Conservation (phyloP, 208 protist species). For the Acanthamoeba royreba region DNA sequence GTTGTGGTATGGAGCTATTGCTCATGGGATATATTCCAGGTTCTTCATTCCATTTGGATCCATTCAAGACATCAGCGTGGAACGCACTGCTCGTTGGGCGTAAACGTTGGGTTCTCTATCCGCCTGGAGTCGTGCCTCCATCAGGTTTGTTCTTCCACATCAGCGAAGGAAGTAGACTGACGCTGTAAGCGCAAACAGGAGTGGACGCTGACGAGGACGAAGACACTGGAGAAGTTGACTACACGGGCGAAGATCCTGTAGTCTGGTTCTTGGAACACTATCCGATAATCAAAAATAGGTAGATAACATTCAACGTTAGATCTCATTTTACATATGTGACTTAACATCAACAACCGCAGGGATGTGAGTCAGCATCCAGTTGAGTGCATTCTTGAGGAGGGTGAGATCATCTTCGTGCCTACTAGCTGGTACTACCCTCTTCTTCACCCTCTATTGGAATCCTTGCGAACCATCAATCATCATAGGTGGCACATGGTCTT, state of each 20-base stretch:
- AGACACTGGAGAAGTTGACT: not conserved
- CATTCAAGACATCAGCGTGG: slow-evolving; percentile 46
- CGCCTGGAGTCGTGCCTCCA: not conserved
- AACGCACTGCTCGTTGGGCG: slow-evolving; percentile 10
- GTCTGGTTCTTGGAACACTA: slow-evolving; percentile 40
- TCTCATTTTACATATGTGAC: too few relatives aligned
- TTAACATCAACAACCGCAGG: too few relatives aligned
- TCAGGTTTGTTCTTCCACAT: too few relatives aligned
- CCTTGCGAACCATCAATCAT: too few relatives aligned
- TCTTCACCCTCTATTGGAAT: too few relatives aligned
- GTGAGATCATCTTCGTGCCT: slow-evolving; percentile 41
- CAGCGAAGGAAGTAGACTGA: too few relatives aligned
- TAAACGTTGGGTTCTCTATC: slow-evolving; percentile 40
- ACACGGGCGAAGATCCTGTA: slow-evolving; percentile 17
- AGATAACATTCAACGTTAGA: not conserved
- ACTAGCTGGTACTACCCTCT: not conserved
- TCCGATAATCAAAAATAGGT: slow-evolving; percentile 12
- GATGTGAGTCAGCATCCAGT: slow-evolving; percentile 8
- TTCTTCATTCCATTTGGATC: slow-evolving; percentile 43
- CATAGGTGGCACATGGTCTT: slow-evolving; percentile 49
- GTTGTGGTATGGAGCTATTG: too few relatives aligned
- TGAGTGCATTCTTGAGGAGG: slow-evolving; percentile 29
- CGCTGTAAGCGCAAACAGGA: too few relatives aligned
- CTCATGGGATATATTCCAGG: too few relatives aligned
- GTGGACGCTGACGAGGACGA: not conserved